A percentile compares a stretch with the other conserved stretches of the same genome.
phyloP scores from a whole-genome alignment of 139 green algal species.

The Picochlorum sp. region DNA sequence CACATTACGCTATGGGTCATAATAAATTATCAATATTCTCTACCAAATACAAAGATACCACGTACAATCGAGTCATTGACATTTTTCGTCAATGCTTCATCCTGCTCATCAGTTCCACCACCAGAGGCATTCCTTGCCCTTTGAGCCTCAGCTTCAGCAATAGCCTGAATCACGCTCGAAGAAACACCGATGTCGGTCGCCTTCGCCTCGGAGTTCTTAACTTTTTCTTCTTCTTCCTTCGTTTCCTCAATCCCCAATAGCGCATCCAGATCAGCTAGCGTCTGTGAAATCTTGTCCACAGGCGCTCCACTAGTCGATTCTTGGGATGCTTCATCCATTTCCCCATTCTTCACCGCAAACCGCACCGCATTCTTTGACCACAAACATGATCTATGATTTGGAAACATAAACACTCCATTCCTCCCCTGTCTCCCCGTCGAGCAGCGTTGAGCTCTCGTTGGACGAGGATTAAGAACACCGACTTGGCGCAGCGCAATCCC shows the following conservation, averaged over 20 bases:
- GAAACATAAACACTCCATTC: too few species aligned
- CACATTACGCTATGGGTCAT: not conserved
- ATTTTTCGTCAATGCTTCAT: not conserved
- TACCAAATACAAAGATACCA: too few species aligned
- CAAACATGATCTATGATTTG: too few species aligned
- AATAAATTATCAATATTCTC: too few species aligned
- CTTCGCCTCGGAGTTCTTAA: not conserved
- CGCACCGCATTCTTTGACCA: too few species aligned
- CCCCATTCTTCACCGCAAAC: too few species aligned
- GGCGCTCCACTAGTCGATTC: not conserved
- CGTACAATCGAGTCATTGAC: slow-evolving; percentile 7
- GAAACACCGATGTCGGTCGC: slow-evolving; percentile 10
- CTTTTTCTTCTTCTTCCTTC: slow-evolving; percentile 18
- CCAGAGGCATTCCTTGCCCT: slow-evolving; percentile 1
- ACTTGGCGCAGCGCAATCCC: too few species aligned
- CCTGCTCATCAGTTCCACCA: too few species aligned
- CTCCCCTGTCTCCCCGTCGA: too few species aligned
- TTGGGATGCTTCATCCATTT: not conserved
- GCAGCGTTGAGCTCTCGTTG: too few species aligned
- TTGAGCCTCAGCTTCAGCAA: slow-evolving; percentile 31
- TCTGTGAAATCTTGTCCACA: slow-evolving; percentile 34
- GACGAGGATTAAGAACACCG: too few species aligned
- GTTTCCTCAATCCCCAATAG: slow-evolving; percentile 68
- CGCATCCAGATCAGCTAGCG: slow-evolving; percentile 57
- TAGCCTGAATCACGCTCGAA: slow-evolving; percentile 17